A percentile compares a stretch with the other conserved stretches of the same genome.
Conservation (phyloP, 345 rosid genomes). For the Camelina laxa region DNA sequence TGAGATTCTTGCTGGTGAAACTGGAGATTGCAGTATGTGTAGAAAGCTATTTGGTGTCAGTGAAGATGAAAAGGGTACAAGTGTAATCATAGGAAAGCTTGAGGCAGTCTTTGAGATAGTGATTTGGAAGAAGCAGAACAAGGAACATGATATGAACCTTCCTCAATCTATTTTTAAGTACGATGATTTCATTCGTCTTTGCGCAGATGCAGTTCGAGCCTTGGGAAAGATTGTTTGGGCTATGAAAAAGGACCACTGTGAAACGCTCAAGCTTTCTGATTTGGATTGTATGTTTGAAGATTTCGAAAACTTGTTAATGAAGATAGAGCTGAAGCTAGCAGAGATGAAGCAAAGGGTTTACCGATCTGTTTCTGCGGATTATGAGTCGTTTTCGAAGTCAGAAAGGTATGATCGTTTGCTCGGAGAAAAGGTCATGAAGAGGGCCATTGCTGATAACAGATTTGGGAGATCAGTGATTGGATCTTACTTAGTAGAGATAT, state of each 20-base stretch:
- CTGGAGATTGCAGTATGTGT: neutral
- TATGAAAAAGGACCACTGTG: neutral
- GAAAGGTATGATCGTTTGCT: conserved; percentile 13
- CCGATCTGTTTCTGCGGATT: conserved; percentile 27
- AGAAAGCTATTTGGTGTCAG: conserved; percentile 7
- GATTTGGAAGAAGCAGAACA: conserved; percentile 23
- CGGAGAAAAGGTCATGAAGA: neutral
- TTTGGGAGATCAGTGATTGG: conserved; percentile 19
- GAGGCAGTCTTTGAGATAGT: conserved; percentile 10
- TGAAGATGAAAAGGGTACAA: conserved; percentile 13
- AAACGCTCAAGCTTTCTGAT: neutral
- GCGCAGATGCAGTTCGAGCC: conserved; percentile 1
- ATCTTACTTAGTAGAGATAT: conserved; percentile 26
- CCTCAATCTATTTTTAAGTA: conserved; percentile 9
- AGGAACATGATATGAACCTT: neutral
- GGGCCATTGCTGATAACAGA: conserved; percentile 4
- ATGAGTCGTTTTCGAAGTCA: conserved; percentile 16
- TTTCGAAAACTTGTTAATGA: conserved; percentile 26
- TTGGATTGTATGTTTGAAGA: conserved; percentile 24
- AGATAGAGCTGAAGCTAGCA: conserved; percentile 33
- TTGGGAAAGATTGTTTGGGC: conserved; percentile 32
- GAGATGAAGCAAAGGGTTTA: conserved; percentile 21
- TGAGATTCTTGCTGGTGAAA: conserved; percentile 11
- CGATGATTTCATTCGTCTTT: conserved; percentile 1
- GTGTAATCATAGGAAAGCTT: conserved; percentile 29